phyloP scores from a whole-genome alignment of 2,329 filamentous ascomycete species.

The Trichoderma oligosporum region DNA sequence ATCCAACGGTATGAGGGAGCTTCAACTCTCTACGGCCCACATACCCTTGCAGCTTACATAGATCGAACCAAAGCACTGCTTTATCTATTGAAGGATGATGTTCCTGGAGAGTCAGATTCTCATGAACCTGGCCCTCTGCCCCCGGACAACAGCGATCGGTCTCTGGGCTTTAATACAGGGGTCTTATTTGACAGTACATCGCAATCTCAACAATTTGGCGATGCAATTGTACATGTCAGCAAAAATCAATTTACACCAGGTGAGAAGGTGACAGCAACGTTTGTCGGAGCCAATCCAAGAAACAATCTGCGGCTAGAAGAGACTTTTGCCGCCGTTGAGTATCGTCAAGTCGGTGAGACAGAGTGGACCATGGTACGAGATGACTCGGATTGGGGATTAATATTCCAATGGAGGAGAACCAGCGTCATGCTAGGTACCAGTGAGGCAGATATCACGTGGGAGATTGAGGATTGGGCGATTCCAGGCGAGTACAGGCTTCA shows the following conservation, averaged over 20 bases:
- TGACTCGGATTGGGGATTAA: constrained; percentile 77
- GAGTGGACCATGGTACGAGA: constrained; percentile 65
- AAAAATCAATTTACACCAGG: constrained; percentile 52
- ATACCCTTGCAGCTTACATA: constrained; percentile 82
- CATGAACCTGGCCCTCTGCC: constrained; percentile 55
- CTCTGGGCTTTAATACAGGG: constrained; percentile 72
- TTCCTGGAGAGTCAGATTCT: constrained; percentile 29
- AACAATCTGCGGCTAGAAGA: constrained; percentile 77
- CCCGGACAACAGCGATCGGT: constrained; percentile 72
- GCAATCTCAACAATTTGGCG: constrained; percentile 65
- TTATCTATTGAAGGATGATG: constrained; percentile 56
- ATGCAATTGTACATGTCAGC: constrained; percentile 53
- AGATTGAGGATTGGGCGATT: constrained; percentile 59
- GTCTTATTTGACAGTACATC: constrained; percentile 70
- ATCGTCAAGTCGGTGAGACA: constrained; percentile 22
- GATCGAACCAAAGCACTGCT: constrained; percentile 70
- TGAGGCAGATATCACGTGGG: constrained; percentile 73
- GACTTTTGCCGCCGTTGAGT: constrained; percentile 74
- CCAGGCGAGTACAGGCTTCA: constrained; percentile 67
- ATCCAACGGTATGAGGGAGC: constrained; percentile 89
- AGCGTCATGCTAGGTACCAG: constrained; percentile 69
- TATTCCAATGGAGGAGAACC: constrained; percentile 74
- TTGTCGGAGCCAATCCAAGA: constrained; percentile 82
- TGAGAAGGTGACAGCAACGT: constrained; percentile 59
- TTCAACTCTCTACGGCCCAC: constrained; percentile 79